Percentiles rank a stretch among this genome's conserved stretches.
These are phyloP conservation scores for Tephrocybe rancida DNA, from an alignment of 768 basidiomycete genomes.

Conservation along the genomic window DNA sequence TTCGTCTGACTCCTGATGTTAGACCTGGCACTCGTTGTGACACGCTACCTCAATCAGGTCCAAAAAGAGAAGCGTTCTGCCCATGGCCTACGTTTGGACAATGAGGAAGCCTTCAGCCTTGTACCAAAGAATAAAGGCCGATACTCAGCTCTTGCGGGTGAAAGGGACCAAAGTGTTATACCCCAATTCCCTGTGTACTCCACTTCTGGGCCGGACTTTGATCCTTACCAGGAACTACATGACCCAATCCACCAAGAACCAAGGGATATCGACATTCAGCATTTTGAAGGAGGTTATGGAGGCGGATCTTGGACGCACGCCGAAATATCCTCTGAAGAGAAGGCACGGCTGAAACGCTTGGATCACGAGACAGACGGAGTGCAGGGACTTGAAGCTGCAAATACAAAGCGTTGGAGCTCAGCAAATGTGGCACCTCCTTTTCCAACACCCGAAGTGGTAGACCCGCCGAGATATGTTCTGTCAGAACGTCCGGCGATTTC, in stretches of 20 bases:
- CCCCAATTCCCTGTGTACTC: constrained; percentile 7
- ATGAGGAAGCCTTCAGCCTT: constrained; percentile 38
- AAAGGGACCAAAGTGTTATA: constrained; percentile 5
- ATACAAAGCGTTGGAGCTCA: constrained; percentile 12
- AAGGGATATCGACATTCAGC: constrained; percentile 10
- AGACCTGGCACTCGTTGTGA: constrained; percentile 58
- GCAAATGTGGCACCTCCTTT: constrained; percentile 10
- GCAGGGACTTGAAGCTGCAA: constrained; percentile 6
- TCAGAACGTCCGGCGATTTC: constrained; percentile 2
- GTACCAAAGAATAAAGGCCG: constrained; percentile 25
- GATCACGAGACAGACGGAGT: constrained; percentile 15
- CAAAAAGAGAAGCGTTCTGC: constrained; percentile 49
- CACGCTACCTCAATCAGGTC: constrained; percentile 56
- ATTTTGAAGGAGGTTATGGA: constrained; percentile 34
- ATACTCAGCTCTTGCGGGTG: constrained; percentile 27
- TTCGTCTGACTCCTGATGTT: background rate
- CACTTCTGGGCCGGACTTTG: constrained; percentile 29
- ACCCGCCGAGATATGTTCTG: constrained; percentile 21
- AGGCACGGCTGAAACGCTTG: constrained; percentile 23
- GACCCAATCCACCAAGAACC: constrained; percentile 12
- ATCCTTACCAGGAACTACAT: constrained; percentile 40
- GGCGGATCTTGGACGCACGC: constrained; percentile 38
- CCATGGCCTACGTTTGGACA: constrained; percentile 36
- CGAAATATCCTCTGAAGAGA: constrained; percentile 34
- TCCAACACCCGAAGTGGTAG: background rate